These are phyloP conservation scores for Aspergillus sp. DNA, from an alignment of 2,329 filamentous ascomycete species.

Conservation along the genomic window DNA sequence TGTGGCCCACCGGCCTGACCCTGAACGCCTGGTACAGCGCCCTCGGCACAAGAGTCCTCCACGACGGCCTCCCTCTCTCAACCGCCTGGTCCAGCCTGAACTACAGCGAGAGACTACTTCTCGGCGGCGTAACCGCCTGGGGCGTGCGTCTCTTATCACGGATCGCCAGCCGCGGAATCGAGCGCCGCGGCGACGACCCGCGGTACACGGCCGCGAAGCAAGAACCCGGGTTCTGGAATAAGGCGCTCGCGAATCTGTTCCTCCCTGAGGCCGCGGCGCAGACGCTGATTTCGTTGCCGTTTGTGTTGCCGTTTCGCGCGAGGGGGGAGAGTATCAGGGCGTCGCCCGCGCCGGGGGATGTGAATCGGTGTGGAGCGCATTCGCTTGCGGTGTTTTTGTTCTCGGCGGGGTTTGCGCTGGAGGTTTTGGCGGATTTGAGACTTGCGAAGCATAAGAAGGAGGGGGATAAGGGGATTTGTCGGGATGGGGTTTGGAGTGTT, in stretches of 20 bases:
- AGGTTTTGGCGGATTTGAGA: conserved; percentile 58
- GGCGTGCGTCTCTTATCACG: conserved; percentile 57
- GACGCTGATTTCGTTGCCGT: conserved; percentile 57
- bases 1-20: conserved; percentile 57
- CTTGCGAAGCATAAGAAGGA: conserved; percentile 52
- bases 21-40: conserved; percentile 62
- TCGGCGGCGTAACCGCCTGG: conserved; percentile 59
- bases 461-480: conserved; percentile 43
- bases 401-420: conserved; percentile 55
- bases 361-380: neutral
- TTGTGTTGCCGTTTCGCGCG: conserved; percentile 54
- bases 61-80: conserved; percentile 46
- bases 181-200: conserved; percentile 56
- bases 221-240: conserved; percentile 58
- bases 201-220: conserved; percentile 55
- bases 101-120: conserved; percentile 56
- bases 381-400: conserved; percentile 55
- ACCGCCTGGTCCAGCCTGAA: conserved; percentile 51
- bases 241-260: conserved; percentile 54
- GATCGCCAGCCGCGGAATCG: conserved; percentile 49
- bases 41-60: conserved; percentile 52
- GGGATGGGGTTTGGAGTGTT: conserved; percentile 62
- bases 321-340: conserved; percentile 27
- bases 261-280: conserved; percentile 59
- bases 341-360: conserved; percentile 29